Conservation (phyloP, 2,329 filamentous ascomycete genomes). For the Fusarium brevicatenulatum region DNA sequence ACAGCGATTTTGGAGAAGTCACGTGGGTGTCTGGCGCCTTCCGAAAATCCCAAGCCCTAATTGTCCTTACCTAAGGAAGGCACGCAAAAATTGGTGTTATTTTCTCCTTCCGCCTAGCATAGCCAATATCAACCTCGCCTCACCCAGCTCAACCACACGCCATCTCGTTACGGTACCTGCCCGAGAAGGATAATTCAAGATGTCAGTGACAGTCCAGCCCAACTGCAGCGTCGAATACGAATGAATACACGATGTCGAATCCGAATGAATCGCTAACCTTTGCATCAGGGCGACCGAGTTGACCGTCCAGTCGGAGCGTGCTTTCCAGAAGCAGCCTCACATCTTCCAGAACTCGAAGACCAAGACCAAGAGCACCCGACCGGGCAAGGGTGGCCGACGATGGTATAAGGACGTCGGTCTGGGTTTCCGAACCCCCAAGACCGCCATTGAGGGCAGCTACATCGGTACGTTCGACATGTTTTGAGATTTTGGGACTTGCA, state of each 20-base stretch:
- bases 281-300: conserved; percentile 92
- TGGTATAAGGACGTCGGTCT: conserved; percentile 99
- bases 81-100: conserved; percentile 22
- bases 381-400: conserved; percentile 93
- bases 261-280: conserved; percentile 47
- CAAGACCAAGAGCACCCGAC: conserved; percentile 84
- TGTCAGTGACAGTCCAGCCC: conserved; percentile 48
- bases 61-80: not conserved
- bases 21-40: conserved; percentile 44
- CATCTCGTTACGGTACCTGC: conserved; percentile 52
- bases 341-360: conserved; percentile 99
- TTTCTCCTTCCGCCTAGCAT: conserved; percentile 49
- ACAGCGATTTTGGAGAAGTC: conserved; percentile 10
- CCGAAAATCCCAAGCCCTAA: conserved; percentile 44
- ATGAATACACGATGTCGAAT: conserved; percentile 32
- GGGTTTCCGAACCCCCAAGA: conserved; percentile 98
- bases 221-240: conserved; percentile 12
- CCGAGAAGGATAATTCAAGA: conserved; percentile 57
- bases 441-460: conserved; percentile 97
- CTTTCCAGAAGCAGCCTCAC: conserved; percentile 99
- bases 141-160: conserved; percentile 51
- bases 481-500: conserved; percentile 9
- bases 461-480: conserved; percentile 80
- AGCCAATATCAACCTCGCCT: conserved; percentile 48
- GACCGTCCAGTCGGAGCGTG: conserved; percentile 99